Evolutionary conservation across 106 monocot species (phyloP).

Genomic region (Dioscorea alata): DNA sequence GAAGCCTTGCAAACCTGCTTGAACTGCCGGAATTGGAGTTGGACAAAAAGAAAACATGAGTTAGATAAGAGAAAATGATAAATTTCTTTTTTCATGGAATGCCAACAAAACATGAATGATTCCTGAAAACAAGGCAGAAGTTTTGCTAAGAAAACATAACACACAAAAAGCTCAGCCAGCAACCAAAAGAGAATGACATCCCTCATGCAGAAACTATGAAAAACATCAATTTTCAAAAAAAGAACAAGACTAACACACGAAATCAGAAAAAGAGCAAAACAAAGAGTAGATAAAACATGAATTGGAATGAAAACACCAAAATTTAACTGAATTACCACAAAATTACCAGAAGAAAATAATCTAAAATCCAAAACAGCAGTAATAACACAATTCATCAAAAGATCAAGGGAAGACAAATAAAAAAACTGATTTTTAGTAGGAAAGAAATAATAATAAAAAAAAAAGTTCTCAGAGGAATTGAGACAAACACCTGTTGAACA

Average conservation of each 20-base stretch:
- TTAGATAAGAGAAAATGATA: not conserved
- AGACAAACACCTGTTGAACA: conserved; percentile 56
- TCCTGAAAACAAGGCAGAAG: not conserved
- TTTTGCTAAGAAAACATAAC: not conserved
- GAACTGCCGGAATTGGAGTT: conserved; percentile 33
- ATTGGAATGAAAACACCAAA: too few relatives aligned
- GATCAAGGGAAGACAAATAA: not conserved
- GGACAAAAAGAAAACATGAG: not conserved
- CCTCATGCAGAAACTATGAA: not conserved
- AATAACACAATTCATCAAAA: too few relatives aligned
- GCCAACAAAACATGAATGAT: not conserved
- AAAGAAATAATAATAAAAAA: not conserved
- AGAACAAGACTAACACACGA: not conserved
- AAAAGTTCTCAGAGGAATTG: not conserved
- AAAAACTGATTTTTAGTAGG: not conserved
- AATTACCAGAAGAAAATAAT: too few relatives aligned
- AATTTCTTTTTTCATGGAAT: not conserved
- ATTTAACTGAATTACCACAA: too few relatives aligned
- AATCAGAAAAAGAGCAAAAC: too few relatives aligned
- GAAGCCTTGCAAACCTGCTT: conserved; percentile 78
- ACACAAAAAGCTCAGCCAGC: not conserved
- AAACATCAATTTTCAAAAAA: not conserved
- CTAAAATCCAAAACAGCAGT: too few relatives aligned
- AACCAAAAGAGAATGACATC: not conserved
- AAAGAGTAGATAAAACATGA: too few relatives aligned